Evolutionary conservation across 2,329 filamentous ascomycete genomes (phyloP), one percentile per base, ranked within the genome.

Genomic region (Lojkania enalia): DNA sequence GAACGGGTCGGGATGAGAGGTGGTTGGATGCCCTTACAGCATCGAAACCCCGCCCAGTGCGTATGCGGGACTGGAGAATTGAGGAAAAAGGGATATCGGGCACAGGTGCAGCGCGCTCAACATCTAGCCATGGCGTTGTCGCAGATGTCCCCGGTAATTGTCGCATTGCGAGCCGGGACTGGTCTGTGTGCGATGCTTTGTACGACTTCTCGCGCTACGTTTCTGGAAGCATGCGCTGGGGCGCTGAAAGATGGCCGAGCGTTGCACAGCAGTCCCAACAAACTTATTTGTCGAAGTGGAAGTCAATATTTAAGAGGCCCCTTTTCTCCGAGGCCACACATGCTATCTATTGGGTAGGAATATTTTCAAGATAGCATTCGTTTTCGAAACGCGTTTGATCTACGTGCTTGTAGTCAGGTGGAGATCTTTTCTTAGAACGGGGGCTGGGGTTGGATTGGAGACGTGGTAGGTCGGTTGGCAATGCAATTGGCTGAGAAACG

Each of bases 381-480:
- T n/a, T 37, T 44, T 20, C 23, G 32, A 37, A 23, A 30, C 40
- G 14, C 19, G 33, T 38, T 44, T 39, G 16, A 39, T 44, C 35
- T 23, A 31, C 27, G 7, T 7, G 23, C 23, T 27, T 27, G 23
- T 7, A n/a, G 23, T 27, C 23, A n/a, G 23, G 23, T 27, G 23
- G n/a, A 7, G 23, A n/a, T 18, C 39, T 20, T 33, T 32, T 33
- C 39, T 37, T 37, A 16, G 18, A 23, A 5, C 5, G 5, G 6
- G 33, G 14, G 33, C 15, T 20, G 37, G 11, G 20, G 39, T 16
- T 30, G 37, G 18, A n/a, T 27, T 27, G n/a, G 23, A n/a, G 7
- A 27, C 51, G 51, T 51, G 52, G 51, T 52, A 30, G 37, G 21
- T 11, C 5, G 16, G 11, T 23, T 12, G 21, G 35, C 14, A n/a